Percentiles rank a stretch among this genome's conserved stretches.
These are phyloP conservation scores for Pseudogymnoascus sp. DNA, from an alignment of 2,329 filamentous ascomycete species.

Conservation along the genomic window DNA sequence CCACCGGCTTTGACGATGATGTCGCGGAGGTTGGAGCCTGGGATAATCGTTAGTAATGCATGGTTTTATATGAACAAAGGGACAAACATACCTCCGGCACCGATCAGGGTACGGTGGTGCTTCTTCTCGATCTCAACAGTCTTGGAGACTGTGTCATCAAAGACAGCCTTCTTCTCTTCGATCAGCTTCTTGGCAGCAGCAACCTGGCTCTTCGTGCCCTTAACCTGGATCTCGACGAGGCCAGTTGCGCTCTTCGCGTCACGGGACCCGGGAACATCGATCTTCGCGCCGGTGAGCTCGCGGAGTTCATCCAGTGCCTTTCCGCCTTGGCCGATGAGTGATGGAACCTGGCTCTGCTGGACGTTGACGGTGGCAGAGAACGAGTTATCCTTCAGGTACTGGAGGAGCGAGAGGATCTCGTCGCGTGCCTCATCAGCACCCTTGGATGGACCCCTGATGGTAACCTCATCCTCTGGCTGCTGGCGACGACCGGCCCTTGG, in stretches of 20 bases:
- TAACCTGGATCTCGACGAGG: constrained; percentile 80
- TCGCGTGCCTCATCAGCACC: constrained; percentile 88
- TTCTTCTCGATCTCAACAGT: constrained; percentile 90
- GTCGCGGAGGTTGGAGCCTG: constrained; percentile 76
- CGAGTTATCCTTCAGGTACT: constrained; percentile 86
- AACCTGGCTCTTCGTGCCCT: constrained; percentile 87
- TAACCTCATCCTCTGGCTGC: constrained; percentile 81
- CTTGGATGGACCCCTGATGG: constrained; percentile 84
- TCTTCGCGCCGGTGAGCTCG: constrained; percentile 75
- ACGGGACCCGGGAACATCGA: constrained; percentile 80
- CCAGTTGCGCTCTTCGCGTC: constrained; percentile 60
- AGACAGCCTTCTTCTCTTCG: constrained; percentile 76
- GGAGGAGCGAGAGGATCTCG: constrained; percentile 80
- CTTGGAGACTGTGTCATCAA: constrained; percentile 82
- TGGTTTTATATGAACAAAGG: neutral
- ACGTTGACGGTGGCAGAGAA: constrained; percentile 74
- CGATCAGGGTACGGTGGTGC: constrained; percentile 85
- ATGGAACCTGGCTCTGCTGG: constrained; percentile 87
- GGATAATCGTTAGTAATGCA: constrained; percentile 33
- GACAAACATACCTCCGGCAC: constrained; percentile 65
- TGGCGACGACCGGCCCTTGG: constrained; percentile 56
- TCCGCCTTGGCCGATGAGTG: constrained; percentile 84
- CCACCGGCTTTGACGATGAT: constrained; percentile 86
- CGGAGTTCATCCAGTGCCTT: constrained; percentile 87
- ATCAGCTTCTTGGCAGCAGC: constrained; percentile 86